phyloP scores from a whole-genome alignment of 2,329 filamentous ascomycete species.

The Xylaria sp. region DNA sequence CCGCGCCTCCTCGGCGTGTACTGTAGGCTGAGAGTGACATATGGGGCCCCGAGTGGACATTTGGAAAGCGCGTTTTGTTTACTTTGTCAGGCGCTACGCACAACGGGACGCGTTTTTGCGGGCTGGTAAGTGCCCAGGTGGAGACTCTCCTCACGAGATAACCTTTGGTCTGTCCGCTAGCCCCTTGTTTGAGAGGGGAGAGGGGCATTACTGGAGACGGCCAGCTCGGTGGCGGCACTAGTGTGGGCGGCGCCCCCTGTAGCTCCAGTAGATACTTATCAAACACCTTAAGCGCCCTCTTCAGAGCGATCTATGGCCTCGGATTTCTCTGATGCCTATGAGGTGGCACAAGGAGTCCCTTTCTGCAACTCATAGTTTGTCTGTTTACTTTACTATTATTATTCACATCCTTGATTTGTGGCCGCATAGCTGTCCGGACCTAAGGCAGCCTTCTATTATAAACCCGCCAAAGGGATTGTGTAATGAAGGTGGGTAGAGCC shows the following conservation, averaged over 20 bases:
- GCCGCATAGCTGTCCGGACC: not conserved
- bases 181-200: too few species aligned
- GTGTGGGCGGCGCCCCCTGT: slow-evolving; percentile 10
- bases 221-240: slow-evolving; percentile 23
- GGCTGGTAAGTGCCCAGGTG: slow-evolving; percentile 32
- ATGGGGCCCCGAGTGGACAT: slow-evolving; percentile 8
- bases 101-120: slow-evolving; percentile 35
- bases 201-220: slow-evolving; percentile 1
- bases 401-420: not conserved
- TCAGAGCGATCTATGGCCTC: slow-evolving; percentile 25
- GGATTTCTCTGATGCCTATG: slow-evolving; percentile 16
- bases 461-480: too few species aligned
- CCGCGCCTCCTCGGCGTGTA: slow-evolving; percentile 34
- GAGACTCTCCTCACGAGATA: slow-evolving; percentile 19
- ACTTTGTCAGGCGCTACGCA: slow-evolving; percentile 31
- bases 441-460: too few species aligned
- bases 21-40: slow-evolving; percentile 36
- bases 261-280: not conserved
- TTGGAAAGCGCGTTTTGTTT: slow-evolving; percentile 41
- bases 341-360: slow-evolving; percentile 6
- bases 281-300: not conserved
- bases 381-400: not conserved
- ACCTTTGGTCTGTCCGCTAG: not conserved
- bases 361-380: not conserved
- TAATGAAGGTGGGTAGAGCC: not conserved